Evolutionary conservation across 306 rosid genomes (phyloP), one percentile per base, ranked within the genome.

Genomic region (Trifolium subterraneum): DNA sequence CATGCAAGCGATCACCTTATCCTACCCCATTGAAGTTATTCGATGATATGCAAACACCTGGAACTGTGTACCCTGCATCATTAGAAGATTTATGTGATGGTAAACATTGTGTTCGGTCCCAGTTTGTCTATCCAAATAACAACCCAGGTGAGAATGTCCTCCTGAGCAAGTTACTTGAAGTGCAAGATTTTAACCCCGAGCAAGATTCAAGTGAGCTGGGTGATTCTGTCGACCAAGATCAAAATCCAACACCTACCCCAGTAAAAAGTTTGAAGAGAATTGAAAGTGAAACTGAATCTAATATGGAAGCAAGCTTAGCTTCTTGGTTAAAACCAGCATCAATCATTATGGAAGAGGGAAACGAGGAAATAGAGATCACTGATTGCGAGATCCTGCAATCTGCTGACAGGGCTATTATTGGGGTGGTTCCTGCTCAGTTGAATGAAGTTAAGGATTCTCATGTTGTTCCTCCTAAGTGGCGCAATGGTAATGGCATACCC

Each of bases 41-140:
- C 74, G 96, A 87, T 1, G 96, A 88, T 78, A 87, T 95, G 93
- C 97, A 92, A 86, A 94, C 98, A 29, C 98, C 98, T 22, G 99
- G 99, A 82, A 94, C 98, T 15, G 90, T 85, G 71, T 92, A 82
- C 58, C 97, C 98, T 8, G 71, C 90, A 75, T 78, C 90, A 78
- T 23, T 77, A 54, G 90, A 87, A 74, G 70, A 80, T 62, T 74
- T 79, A 74, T 85, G 81, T 44, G 79, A 72, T 78, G 86, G 85
- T 25, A 94, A 75, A 76, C 64, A 70, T 81, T 76, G 83, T 60
- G 87, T 92, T 75, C 87, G 97, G 82, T 86, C 93, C 31, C 93
- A 92, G 68, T 92, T 78, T 45, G 92, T 88, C 62, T 86, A 85
- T 81, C 78, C 92, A 31, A 77, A 68, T 81, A 31, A 14, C 68